Evolutionary conservation across 208 protist genomes (phyloP), one percentile per base, ranked within the genome.

Genomic region (Borovskyia barvae): DNA sequence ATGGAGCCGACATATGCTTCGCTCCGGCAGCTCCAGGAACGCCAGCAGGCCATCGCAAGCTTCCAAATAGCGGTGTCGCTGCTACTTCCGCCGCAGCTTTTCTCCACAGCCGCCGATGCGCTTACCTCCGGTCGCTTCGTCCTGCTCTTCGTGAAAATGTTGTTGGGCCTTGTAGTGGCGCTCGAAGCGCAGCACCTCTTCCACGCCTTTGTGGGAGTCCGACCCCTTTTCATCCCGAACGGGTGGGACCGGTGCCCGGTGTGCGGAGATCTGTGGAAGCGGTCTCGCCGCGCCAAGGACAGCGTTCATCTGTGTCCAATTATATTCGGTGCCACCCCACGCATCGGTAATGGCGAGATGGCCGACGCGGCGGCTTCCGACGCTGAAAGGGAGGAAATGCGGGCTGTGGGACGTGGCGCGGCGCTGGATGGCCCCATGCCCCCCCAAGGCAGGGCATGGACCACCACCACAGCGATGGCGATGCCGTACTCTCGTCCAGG

Each of bases 231-330:
- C n/a, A 66, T 86, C n/a, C 62, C 75, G 1, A 75, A 83, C 25
- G 75, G 80, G 14, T 81, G 67, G 63, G 77, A 83, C 33, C 51
- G 65, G 24, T 91, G 80, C 49, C 84, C 84, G 35, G 60, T 91
- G 3, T 91, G 84, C 43, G 71, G 73, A 1, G 71, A 49, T 32
- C 62, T 71, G 40, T 90, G 82, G 72, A 61, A 72, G 37, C 37
- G 54, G 5, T 64, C 66, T 15, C 62, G 67, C 36, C 25, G 25
- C 8, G 29, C 36, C 32, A 33, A 48, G 6, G 62, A 61, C 22
- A 36, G 26, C 8, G 41, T 57, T 2, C 75, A 77, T 50, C 19
- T 63, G 32, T 72, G 69, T 37, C 59, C 68, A n/a, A 54, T 49
- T 2, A 32, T 75, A 14, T 43, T 70, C 47, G 51, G 47, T 32